These are phyloP conservation scores for Darksidea phi DNA, from an alignment of 495 filamentous ascomycete genomes.

Conservation along the genomic window DNA sequence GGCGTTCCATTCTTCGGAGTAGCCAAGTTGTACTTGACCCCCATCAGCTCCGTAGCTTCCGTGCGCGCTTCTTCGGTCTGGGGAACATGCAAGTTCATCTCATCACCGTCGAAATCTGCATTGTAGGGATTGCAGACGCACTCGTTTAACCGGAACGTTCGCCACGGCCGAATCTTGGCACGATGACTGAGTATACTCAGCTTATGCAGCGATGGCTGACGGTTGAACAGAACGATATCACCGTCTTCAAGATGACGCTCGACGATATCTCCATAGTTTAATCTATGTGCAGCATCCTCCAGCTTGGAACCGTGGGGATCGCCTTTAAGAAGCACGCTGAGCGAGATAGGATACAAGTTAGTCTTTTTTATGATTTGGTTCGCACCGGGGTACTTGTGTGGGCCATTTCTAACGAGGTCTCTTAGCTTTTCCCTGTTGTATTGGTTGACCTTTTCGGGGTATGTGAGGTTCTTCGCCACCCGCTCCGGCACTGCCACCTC, in stretches of 20 bases:
- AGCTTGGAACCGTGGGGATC: not conserved
- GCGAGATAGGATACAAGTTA: conserved; percentile 57
- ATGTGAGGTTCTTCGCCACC: conserved; percentile 92
- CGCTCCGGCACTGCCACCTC: conserved; percentile 87
- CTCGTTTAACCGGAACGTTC: conserved; percentile 95
- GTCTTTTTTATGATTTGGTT: conserved; percentile 68
- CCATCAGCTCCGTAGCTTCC: conserved; percentile 95
- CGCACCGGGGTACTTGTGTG: conserved; percentile 79
- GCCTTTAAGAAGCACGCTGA: conserved; percentile 45
- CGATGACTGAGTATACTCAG: conserved; percentile 94
- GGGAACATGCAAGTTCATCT: conserved; percentile 98
- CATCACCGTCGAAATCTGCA: conserved; percentile 98
- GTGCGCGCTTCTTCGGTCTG: conserved; percentile 96
- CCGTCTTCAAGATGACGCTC: conserved; percentile 94
- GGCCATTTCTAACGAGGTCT: conserved; percentile 67
- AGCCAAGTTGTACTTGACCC: conserved; percentile 91
- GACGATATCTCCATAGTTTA: conserved; percentile 79
- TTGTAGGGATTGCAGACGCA: conserved; percentile 99
- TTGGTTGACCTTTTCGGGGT: conserved; percentile 79
- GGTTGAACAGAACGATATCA: conserved; percentile 96
- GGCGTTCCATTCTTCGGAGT: conserved; percentile 98
- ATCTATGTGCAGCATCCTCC: conserved; percentile 59
- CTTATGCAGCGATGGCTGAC: conserved; percentile 96
- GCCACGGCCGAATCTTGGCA: conserved; percentile 89
- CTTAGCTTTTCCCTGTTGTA: conserved; percentile 82